Conservation (phyloP, 2,329 filamentous ascomycete species). For the Phaeophleospora eucalypticola region DNA sequence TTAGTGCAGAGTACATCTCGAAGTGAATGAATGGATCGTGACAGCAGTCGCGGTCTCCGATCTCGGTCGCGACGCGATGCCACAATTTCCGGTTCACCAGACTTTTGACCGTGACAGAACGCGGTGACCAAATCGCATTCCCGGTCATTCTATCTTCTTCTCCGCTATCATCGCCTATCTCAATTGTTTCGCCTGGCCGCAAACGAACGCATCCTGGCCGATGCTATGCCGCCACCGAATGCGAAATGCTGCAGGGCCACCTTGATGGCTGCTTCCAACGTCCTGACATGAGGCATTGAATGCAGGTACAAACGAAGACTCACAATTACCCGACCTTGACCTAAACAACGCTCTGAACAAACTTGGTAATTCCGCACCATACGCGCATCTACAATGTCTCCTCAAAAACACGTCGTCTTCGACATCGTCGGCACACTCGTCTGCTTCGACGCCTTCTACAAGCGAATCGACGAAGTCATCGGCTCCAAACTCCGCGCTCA, state of each 20-base stretch:
- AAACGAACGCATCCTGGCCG: background rate
- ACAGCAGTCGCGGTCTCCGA: too few species aligned
- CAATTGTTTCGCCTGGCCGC: background rate
- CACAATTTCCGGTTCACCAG: too few species aligned
- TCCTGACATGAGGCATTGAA: background rate
- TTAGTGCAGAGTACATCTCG: too few species aligned
- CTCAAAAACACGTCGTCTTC: conserved; percentile 30
- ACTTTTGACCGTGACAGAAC: too few species aligned
- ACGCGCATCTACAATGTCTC: background rate
- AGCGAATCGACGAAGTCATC: conserved; percentile 40
- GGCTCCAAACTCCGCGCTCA: conserved; percentile 39
- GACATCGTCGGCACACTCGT: conserved; percentile 52
- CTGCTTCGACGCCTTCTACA: conserved; percentile 44
- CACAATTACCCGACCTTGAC: too few species aligned
- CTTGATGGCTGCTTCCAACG: too few species aligned
- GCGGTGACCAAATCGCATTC: too few species aligned
- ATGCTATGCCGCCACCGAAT: background rate
- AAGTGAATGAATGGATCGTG: too few species aligned
- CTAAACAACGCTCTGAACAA: too few species aligned
- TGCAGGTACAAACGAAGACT: conserved; percentile 1
- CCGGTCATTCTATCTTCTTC: too few species aligned
- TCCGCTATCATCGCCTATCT: background rate
- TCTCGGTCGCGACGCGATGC: too few species aligned
- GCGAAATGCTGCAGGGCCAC: background rate
- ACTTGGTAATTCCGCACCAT: too few species aligned